phyloP scores from a whole-genome alignment of 164 flowering plant genomes.

The Vitis cinerea region DNA sequence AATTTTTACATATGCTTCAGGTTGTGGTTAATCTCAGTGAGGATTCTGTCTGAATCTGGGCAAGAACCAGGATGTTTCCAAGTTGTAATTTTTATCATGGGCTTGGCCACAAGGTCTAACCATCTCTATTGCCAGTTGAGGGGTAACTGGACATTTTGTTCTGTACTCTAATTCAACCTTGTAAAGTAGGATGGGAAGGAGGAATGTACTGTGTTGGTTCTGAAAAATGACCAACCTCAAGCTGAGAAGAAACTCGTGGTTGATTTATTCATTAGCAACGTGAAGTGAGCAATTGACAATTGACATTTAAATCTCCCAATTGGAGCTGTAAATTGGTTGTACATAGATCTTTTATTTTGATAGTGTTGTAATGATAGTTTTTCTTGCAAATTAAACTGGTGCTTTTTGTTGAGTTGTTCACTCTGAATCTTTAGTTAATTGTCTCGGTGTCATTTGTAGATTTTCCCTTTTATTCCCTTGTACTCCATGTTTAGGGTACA shows the following conservation, averaged over 20 bases:
- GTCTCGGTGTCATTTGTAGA: background rate
- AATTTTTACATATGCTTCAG: background rate
- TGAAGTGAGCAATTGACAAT: background rate
- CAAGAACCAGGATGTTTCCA: background rate
- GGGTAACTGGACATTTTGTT: background rate
- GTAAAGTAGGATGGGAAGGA: background rate
- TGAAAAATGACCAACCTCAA: too few relatives aligned
- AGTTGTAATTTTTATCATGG: background rate
- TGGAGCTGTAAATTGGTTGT: background rate
- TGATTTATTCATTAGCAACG: too few relatives aligned
- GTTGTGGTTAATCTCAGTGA: background rate
- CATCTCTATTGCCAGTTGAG: background rate
- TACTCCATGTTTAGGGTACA: too few relatives aligned
- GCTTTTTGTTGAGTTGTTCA: background rate
- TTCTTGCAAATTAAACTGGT: background rate
- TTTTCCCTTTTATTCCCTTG: background rate
- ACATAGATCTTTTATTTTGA: background rate
- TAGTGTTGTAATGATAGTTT: background rate
- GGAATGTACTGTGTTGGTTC: background rate
- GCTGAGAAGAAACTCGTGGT: too few relatives aligned
- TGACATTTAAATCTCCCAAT: background rate
- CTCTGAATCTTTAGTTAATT: background rate
- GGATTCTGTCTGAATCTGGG: background rate
- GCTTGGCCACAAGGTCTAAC: background rate
- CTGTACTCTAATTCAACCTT: constrained; percentile 1